phyloP scores from a whole-genome alignment of 495 filamentous ascomycete genomes.

The Xylaria longipes region DNA sequence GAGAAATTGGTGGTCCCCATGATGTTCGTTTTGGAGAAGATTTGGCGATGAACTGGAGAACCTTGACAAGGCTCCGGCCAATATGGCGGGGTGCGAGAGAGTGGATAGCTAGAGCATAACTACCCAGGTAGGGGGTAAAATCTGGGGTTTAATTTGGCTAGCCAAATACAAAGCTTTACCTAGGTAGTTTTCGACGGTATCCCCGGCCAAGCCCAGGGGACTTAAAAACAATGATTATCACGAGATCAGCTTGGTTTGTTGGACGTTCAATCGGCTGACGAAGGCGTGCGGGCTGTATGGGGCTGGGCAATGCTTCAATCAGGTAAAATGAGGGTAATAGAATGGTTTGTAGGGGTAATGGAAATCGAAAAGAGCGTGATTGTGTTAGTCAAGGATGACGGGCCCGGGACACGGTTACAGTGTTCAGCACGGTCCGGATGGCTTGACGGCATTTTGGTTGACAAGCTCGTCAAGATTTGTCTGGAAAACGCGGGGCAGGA shows the following conservation, averaged over 20 bases:
- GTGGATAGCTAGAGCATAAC: neutral
- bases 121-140: conserved; percentile 9
- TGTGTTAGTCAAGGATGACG: conserved; percentile 28
- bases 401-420: conserved; percentile 21
- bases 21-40: conserved; percentile 39
- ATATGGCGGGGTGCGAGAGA: neutral
- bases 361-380: conserved; percentile 32
- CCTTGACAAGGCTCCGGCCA: conserved; percentile 1
- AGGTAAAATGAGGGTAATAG: conserved; percentile 46
- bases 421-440: conserved; percentile 22
- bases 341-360: conserved; percentile 24
- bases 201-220: conserved; percentile 22
- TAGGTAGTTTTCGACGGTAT: conserved; percentile 19
- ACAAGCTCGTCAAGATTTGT: neutral
- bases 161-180: conserved; percentile 15
- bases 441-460: conserved; percentile 20
- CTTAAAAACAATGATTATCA: conserved; percentile 37
- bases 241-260: conserved; percentile 34
- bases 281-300: conserved; percentile 26
- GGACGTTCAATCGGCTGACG: conserved; percentile 43
- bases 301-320: conserved; percentile 38
- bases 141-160: conserved; percentile 18
- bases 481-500: conserved; percentile 20
- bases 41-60: conserved; percentile 34
- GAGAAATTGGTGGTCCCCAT: conserved; percentile 24